Conservation (phyloP, 2,329 filamentous ascomycete genomes). For the Ophiostoma quercus region DNA sequence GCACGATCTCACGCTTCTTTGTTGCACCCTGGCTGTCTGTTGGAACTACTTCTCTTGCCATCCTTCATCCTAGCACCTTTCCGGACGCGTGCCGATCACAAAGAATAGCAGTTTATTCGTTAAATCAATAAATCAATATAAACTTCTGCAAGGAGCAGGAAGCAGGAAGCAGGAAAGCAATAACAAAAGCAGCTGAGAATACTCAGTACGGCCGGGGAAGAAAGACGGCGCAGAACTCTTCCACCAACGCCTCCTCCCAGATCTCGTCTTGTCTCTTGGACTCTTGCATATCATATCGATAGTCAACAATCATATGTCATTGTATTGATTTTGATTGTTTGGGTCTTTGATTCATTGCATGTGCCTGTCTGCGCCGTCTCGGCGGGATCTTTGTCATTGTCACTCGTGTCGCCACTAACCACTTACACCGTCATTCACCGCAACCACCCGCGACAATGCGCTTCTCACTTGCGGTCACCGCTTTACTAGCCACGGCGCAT, state of each 20-base stretch:
- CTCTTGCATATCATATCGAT: neutral
- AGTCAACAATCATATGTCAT: neutral
- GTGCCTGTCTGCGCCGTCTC: constrained; percentile 7
- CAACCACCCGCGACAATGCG: neutral
- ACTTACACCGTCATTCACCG: neutral
- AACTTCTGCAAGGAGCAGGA: neutral
- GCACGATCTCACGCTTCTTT: neutral
- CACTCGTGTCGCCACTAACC: neutral
- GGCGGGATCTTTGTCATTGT: neutral
- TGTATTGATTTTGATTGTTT: neutral
- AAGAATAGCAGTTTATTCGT: constrained; percentile 5
- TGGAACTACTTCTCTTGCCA: neutral
- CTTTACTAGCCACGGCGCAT: neutral
- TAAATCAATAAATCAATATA: neutral
- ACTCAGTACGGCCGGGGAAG: neutral
- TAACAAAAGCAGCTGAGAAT: neutral
- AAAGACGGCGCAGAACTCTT: neutral
- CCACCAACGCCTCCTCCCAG: neutral
- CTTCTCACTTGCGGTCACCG: neutral
- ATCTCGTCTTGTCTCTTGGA: neutral
- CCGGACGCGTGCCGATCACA: constrained; percentile 19
- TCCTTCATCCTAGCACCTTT: constrained; percentile 16
- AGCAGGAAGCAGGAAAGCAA: neutral
- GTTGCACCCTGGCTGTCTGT: constrained; percentile 16
- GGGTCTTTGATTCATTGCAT: neutral